These are phyloP conservation scores for Penicillium brevicompactum DNA, from an alignment of 2,329 filamentous ascomycete species.

Conservation along the genomic window DNA sequence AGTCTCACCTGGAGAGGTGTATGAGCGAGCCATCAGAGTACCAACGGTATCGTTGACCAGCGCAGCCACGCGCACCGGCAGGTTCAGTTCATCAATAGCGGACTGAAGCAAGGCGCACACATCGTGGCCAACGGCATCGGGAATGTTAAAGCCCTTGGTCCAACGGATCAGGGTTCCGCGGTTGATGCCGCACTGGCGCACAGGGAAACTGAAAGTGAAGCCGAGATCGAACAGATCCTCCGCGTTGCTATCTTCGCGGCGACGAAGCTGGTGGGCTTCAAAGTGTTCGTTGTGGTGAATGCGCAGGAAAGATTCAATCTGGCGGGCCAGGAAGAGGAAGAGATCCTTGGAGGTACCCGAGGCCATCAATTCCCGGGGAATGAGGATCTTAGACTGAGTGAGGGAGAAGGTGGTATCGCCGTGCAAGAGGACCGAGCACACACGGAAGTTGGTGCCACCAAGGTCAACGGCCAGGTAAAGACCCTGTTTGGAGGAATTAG, in stretches of 20 bases:
- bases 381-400: conserved; percentile 87
- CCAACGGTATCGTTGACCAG: conserved; percentile 97
- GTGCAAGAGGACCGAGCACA: conserved; percentile 91
- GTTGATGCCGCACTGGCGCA: conserved; percentile 92
- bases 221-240: conserved; percentile 87
- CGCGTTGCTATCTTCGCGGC: conserved; percentile 64
- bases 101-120: conserved; percentile 86
- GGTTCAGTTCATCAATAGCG: conserved; percentile 81
- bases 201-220: conserved; percentile 99
- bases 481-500: conserved; percentile 58
- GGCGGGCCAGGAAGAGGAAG: conserved; percentile 88
- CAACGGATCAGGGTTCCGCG: conserved; percentile 91
- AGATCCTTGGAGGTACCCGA: conserved; percentile 83
- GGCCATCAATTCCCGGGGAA: conserved; percentile 87
- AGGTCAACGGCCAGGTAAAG: conserved; percentile 95
- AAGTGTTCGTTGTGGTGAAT: conserved; percentile 89
- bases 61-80: conserved; percentile 93
- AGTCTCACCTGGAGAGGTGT: conserved; percentile 85
- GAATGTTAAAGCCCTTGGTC: conserved; percentile 98
- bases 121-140: conserved; percentile 91
- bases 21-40: conserved; percentile 95
- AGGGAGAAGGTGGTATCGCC: conserved; percentile 94
- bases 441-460: conserved; percentile 97
- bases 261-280: conserved; percentile 66
- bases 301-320: conserved; percentile 86